A percentile compares a stretch with the other conserved stretches of the same genome.
Conservation (phyloP, 2,329 filamentous ascomycete species). For the Colletotrichum sp. region DNA sequence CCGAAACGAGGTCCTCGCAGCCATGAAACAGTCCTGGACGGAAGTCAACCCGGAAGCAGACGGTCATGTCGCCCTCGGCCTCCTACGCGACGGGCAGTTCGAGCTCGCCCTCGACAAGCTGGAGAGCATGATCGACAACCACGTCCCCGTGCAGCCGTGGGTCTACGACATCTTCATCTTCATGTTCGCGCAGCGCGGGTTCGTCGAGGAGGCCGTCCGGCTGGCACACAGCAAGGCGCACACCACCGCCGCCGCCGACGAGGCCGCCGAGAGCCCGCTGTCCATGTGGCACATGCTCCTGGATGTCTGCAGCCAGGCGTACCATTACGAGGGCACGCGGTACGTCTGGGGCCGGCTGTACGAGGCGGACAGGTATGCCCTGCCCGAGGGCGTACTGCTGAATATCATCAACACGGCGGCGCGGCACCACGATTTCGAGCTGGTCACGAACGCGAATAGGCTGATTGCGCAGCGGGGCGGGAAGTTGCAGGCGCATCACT, state of each 20-base stretch:
- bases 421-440: constrained; percentile 66
- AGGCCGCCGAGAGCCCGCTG: constrained; percentile 34
- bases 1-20: constrained; percentile 71
- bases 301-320: constrained; percentile 71
- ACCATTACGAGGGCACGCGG: constrained; percentile 67
- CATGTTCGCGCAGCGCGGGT: constrained; percentile 72
- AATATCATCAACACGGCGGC: constrained; percentile 77
- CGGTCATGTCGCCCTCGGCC: constrained; percentile 72
- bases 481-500: constrained; percentile 70
- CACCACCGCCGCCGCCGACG: constrained; percentile 25
- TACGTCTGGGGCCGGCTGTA: constrained; percentile 70
- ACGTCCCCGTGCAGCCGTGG: constrained; percentile 68
- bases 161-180: constrained; percentile 80
- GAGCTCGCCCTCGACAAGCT: constrained; percentile 79
- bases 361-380: constrained; percentile 58
- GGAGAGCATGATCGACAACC: constrained; percentile 66
- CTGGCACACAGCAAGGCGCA: constrained; percentile 65
- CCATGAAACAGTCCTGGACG: constrained; percentile 78
- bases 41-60: constrained; percentile 65
- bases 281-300: constrained; percentile 75
- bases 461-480: constrained; percentile 64
- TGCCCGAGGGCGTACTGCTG: constrained; percentile 68
- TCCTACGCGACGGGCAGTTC: constrained; percentile 81
- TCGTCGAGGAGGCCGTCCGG: constrained; percentile 78
- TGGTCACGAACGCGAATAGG: constrained; percentile 76